phyloP scores from a whole-genome alignment of 176 grass and related monocot genomes.

The Oryza coarctata region DNA sequence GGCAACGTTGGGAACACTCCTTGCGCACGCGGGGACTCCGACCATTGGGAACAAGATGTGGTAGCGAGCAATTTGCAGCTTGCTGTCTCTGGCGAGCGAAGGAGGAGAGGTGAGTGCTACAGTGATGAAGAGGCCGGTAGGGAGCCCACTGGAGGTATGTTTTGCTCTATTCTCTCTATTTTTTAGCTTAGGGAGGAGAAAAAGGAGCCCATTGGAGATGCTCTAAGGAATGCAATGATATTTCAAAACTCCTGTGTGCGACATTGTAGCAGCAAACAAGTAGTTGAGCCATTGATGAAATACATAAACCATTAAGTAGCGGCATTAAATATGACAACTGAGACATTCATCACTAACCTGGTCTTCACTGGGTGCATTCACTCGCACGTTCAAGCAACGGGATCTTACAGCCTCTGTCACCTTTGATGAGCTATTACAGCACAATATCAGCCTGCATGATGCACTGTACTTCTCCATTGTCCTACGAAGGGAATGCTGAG shows the following conservation, averaged over 20 bases:
- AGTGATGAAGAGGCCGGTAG: too few relatives aligned
- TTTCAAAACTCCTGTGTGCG: neutral
- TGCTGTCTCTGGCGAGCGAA: too few relatives aligned
- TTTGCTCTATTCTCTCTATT: too few relatives aligned
- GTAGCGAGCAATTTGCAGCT: too few relatives aligned
- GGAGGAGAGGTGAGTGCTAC: too few relatives aligned
- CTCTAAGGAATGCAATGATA: neutral
- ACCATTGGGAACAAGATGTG: too few relatives aligned
- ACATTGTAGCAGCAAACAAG: slow-evolving; percentile 2
- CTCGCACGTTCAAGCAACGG: slow-evolving; percentile 79
- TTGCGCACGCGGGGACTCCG: too few relatives aligned
- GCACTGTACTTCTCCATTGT: slow-evolving; percentile 99
- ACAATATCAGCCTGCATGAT: slow-evolving; percentile 88
- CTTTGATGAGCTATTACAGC: slow-evolving; percentile 98
- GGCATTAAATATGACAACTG: neutral
- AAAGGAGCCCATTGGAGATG: too few relatives aligned
- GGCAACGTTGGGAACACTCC: too few relatives aligned
- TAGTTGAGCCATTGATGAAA: neutral
- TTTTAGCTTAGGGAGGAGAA: too few relatives aligned
- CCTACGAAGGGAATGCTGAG: slow-evolving; percentile 91
- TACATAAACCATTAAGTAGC: neutral
- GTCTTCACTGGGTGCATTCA: slow-evolving; percentile 85
- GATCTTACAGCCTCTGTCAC: slow-evolving; percentile 95
- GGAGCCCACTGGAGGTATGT: too few relatives aligned
- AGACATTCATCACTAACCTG: slow-evolving; percentile 55